A percentile compares a stretch with the other conserved stretches of the same genome.
Evolutionary conservation across 352 stramenopile species (phyloP).

Genomic region (Pythium plurisporium): DNA sequence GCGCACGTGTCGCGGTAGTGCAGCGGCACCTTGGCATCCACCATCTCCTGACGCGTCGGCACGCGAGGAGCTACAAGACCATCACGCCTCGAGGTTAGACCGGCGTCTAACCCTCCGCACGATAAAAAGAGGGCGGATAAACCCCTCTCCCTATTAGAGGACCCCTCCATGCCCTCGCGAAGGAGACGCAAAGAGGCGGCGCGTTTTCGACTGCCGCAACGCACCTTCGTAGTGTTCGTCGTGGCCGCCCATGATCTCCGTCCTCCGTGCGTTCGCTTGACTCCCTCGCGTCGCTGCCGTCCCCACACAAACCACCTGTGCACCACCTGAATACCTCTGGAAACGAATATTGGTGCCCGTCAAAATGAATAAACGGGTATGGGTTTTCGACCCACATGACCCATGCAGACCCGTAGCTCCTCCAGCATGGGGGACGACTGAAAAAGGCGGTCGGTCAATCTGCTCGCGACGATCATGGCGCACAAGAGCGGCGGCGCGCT

Average conservation of each 20-base stretch:
- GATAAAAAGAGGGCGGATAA: too few species aligned
- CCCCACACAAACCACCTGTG: conserved; percentile 12
- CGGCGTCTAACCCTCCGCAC: background rate
- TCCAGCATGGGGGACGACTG: too few species aligned
- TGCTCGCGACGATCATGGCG: conserved; percentile 7
- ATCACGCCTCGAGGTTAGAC: background rate
- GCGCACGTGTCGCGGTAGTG: conserved; percentile 95
- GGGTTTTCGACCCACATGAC: background rate
- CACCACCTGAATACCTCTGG: conserved; percentile 21
- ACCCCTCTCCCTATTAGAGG: too few species aligned
- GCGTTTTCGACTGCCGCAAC: too few species aligned
- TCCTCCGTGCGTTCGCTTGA: conserved; percentile 11
- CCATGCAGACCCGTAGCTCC: background rate
- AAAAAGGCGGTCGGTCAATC: too few species aligned
- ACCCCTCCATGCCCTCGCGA: too few species aligned
- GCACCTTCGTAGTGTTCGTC: conserved; percentile 66
- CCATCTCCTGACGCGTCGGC: conserved; percentile 90
- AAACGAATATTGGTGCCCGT: background rate
- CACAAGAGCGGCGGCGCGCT: conserved; percentile 19
- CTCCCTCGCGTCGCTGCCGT: conserved; percentile 9
- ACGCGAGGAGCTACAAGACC: conserved; percentile 52
- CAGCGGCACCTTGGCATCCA: conserved; percentile 90
- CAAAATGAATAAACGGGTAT: background rate
- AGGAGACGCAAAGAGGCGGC: too few species aligned
- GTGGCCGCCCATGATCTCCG: conserved; percentile 59